These are phyloP conservation scores for Cyberlindnera americana DNA, from an alignment of 805 yeast species.

Conservation along the genomic window DNA sequence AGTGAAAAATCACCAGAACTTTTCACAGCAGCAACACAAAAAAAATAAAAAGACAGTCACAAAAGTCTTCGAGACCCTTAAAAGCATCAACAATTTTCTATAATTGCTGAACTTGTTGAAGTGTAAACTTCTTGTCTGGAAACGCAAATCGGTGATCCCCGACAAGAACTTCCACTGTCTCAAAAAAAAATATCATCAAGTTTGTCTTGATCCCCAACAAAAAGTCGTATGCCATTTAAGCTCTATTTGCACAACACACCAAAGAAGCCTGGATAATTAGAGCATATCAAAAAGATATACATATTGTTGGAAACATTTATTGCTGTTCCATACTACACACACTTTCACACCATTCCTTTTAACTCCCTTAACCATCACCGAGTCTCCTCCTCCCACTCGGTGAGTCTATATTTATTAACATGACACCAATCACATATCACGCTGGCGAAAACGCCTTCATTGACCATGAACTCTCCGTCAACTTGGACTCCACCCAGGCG, in stretches of 20 bases:
- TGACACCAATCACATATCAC: constrained; percentile 34
- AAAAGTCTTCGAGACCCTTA: no score
- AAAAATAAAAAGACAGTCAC: no score
- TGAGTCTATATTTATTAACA: constrained; percentile 7
- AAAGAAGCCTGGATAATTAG: constrained; percentile 24
- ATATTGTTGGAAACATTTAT: background rate
- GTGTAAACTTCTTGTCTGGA: no score
- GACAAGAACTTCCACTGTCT: no score
- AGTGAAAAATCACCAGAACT: background rate
- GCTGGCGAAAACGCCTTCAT: constrained; percentile 48
- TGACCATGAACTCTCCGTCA: constrained; percentile 75
- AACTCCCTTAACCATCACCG: constrained; percentile 5
- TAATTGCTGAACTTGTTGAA: no score
- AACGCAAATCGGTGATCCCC: no score
- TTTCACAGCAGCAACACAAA: background rate
- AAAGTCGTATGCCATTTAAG: constrained; percentile 18
- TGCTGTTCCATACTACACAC: background rate
- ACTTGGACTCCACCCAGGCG: constrained; percentile 84
- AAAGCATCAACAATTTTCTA: no score
- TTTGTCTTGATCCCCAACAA: no score
- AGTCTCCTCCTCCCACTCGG: constrained; percentile 22
- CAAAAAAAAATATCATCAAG: no score
- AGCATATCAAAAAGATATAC: background rate
- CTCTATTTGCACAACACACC: constrained; percentile 19
- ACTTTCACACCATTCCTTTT: background rate